Base-by-base conservation (phyloP, 2,329 filamentous ascomycete genomes). In the Alternaria angustiovoidea region DNA sequence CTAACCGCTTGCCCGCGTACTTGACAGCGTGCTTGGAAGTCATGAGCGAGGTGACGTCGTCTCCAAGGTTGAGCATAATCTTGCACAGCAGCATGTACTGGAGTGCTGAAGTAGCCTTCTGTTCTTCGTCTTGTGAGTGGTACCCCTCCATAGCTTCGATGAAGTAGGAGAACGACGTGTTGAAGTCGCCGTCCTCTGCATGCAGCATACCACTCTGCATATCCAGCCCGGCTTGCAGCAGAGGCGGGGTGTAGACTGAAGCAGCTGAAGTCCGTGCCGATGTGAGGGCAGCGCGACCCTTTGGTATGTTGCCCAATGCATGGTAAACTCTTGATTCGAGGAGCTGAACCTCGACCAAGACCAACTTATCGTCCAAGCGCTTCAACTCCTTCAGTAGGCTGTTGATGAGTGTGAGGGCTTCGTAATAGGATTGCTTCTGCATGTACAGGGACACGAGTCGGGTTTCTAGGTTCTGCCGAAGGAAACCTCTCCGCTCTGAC, bases 31-130 rank as follows among this genome's bases (percentile, higher is more conserved):
- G 94, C 86, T 99, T 99, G 55, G 93, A 96, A 30, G 91, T 88
- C 88, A 99, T 93, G 69, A 99, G 88, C 76, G 91, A 89, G 82
- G 94, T 96, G 79, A 99, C 94, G 79, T 99, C 96, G 83, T 98
- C 94, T 68, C 89, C 93, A 41, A 96, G 86, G 82, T 99, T 99
- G 71, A 99, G 87, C 96, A 99, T 99, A 80, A 99, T 95, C 85
- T 99, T 99, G 89, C 95, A 98, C 36, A 99, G 89, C 55, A 99
- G 88, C 95, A 99, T 99, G 85, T 99, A 99, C 84, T 99, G 95
- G 67, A 99, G 85, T 11, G 95, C 93, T 12, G 94, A 92, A n/a
- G 94, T 96, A n/a, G 96, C 95, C 81, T 94, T 93, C 66, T 86
- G 83, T 39, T 89, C 84, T 77, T 97, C 93, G 69, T 99, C 95